Evolutionary conservation across 2,329 filamentous ascomycete genomes (phyloP).

Genomic region (Fusarium haematococcum): DNA sequence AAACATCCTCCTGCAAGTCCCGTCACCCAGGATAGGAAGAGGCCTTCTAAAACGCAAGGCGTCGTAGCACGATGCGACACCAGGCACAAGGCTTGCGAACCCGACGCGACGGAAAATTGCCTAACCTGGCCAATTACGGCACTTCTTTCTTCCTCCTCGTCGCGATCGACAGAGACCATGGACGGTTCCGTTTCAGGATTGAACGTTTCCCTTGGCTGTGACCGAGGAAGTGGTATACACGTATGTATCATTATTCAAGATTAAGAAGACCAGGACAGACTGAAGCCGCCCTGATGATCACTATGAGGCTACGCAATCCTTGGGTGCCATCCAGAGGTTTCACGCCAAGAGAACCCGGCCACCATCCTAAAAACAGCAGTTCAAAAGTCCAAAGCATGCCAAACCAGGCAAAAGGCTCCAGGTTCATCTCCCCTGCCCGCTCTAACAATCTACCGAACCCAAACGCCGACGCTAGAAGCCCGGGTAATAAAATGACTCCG

Average conservation of each 20-base stretch:
- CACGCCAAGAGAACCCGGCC: conserved; percentile 1
- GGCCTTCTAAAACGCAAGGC: neutral
- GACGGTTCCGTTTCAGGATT: conserved; percentile 34
- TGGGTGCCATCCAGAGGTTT: conserved; percentile 8
- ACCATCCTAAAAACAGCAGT: conserved; percentile 11
- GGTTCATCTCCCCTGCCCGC: conserved; percentile 7
- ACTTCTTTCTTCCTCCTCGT: conserved; percentile 34
- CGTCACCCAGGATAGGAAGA: neutral
- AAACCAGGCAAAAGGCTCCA: conserved; percentile 24
- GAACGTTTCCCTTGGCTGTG: conserved; percentile 1
- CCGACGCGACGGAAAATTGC: conserved; percentile 13
- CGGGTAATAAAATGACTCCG: conserved; percentile 37
- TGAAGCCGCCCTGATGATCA: conserved; percentile 17
- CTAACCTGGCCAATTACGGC: conserved; percentile 35
- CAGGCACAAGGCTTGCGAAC: neutral
- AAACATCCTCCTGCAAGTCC: neutral
- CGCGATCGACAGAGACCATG: conserved; percentile 34
- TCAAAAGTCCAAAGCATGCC: conserved; percentile 16
- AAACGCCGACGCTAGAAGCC: conserved; percentile 46
- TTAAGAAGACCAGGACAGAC: conserved; percentile 11
- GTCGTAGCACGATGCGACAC: conserved; percentile 7
- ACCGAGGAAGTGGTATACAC: neutral
- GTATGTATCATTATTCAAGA: conserved; percentile 11
- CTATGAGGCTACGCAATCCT: conserved; percentile 5
- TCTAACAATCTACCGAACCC: conserved; percentile 32